Base-by-base conservation (phyloP, 371 early-diverging fungal species). In the Syncephalastrum sp. region DNA sequence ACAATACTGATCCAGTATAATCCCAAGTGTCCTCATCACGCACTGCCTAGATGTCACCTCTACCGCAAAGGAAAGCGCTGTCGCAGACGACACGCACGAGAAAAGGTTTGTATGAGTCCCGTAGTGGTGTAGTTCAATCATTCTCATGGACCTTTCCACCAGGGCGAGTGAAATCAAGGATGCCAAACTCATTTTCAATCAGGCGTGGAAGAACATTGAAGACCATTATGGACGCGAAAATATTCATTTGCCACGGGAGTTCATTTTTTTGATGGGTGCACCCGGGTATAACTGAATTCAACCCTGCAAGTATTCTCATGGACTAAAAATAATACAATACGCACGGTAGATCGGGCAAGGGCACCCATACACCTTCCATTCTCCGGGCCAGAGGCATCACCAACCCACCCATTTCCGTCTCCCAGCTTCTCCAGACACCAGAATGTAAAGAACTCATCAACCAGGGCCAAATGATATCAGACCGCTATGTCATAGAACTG, bases 211-310 rank as follows among this genome's bases (percentile, higher is more conserved):
- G 53, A 82, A 84, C 53, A 78, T 87, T 47, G 84, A 85, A 48
- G 83, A 86, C 42, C 70, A 71, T 27, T 74, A 79, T 64, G 87
- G 87, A 15, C 61, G 77, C 23, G 82, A 80, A 24, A 82, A 85
- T 50, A 77, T 87, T 59, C 77, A 75, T 48, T 67, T 87, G 21
- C 87, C 87, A 33, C 74, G 82, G 27, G 87, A 87, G 53, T 82
- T 87, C 55, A 84, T 85, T 25, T 87, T 83, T 65, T 64, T 87
- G 41, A 87, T 87, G 87, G 87, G 87, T n/a, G 84, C 86, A 14
- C 87, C 87, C 23, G 87, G 83, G 62, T 75, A 73, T 61, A 45
- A 23, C 25, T 19, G 38, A 12, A 33, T 5, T 33, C 38, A 12
- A 33, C 2, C 38, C 27, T 27, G 27, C 7, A 12, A 33, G 38